Base-by-base conservation (phyloP, 2,329 filamentous ascomycete genomes). In the Diaporthe amygdali region DNA sequence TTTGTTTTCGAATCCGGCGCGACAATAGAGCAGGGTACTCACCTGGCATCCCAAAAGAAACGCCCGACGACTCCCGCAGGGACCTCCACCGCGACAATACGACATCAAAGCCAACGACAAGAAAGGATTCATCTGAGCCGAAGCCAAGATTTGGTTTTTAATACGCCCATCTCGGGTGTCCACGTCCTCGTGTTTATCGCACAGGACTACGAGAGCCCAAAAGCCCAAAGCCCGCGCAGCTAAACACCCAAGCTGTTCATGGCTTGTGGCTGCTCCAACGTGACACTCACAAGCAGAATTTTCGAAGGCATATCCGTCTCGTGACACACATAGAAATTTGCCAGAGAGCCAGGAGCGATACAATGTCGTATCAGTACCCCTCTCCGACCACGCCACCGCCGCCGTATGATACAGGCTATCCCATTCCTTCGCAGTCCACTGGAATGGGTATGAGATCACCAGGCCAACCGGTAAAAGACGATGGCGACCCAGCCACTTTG, bases 361-460 rank as follows among this genome's bases (percentile, higher is more conserved):
- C 81, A 76, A 87, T 87, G 85, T 82, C 86, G 74, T 85, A 86
- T 76, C 84, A 86, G 74, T 88, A 87, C 76, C 82, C 84, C 56
- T 76, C 80, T 47, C 71, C 71, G 41, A 69, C 68, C 34, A 72
- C 71, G 47, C 79, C 82, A 73, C 81, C 82, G 71, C 80, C 84
- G 74, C 80, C 80, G 67, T 81, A 80, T 77, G 80, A 80, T 76
- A 76, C 79, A 74, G 83, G 84, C 71, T 81, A 81, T 73, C 72
- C 76, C 52, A 73, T 80, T 73, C 77, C 81, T 74, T 78, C 81
- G 71, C 76, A 76, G 46, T 75, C 77, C 46, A 76, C 79, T 69
- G 77, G 74, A 72, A 79, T 80, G 74, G 76, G 74, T 73, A 77
- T 79, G 73, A 77, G 78, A 52, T 72, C 71, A 46, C 71, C 71